Evolutionary conservation across 169 alveolate species (phyloP), one percentile per base, ranked within the genome.

Genomic region (Cryptosporidium parvum): DNA sequence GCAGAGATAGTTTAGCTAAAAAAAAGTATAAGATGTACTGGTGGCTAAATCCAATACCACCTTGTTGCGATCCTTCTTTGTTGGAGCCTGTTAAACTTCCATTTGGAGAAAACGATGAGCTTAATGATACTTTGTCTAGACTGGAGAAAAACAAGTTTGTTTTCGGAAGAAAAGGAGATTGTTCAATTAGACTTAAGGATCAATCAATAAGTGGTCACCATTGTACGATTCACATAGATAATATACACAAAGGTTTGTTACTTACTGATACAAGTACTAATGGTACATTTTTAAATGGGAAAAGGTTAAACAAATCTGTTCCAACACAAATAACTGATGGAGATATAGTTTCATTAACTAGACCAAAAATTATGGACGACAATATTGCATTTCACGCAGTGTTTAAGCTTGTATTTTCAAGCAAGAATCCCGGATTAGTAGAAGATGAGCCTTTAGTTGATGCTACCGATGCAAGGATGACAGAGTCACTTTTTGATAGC

Each of bases 201-300:
- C 89, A 80, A 29, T 80, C 89, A 3, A 80, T 80, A 12, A 80
- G 89, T 65, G 89, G 89, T 10, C 89, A 80, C 18, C 89, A 80
- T 45, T 80, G 89, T 29, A 42, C 75, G 45, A 37, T 80, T 23
- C 75, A 80, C 3, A 26, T 61, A 18, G 89, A 65, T 29, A 48
- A 23, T 56, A 18, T 58, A 29, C 16, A n/a, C 7, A 35, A 67
- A 39, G 73, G 75, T 10, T 42, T 80, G 67, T 26, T 80, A 39
- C 26, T 80, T 42, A 80, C 75, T 58, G 89, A 80, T 26, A 80
- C 89, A 2, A 80, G 89, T 31, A 80, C 89, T 0, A 80, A 80
- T 62, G 89, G 89, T 14, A 80, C 89, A 44, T 80, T 80, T 37
- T 44, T 80, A 33, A 80, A 80, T 80, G 89, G 89, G 18, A 80